Evolutionary conservation across 345 rosid species (phyloP).

Genomic region (Fremontodendron californicum): DNA sequence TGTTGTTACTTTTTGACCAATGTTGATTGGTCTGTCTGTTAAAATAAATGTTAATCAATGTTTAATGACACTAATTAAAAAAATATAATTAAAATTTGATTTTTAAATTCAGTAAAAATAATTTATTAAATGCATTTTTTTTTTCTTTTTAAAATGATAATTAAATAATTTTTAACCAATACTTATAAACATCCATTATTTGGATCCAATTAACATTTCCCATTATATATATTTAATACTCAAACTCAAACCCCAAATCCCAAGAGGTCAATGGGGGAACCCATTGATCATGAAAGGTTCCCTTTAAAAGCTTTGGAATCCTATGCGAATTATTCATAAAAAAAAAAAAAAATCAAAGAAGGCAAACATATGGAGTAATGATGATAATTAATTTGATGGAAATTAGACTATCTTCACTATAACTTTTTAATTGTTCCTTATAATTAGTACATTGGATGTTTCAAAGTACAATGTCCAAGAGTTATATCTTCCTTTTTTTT

Average conservation of each 20-base stretch:
- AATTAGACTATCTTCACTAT: not conserved
- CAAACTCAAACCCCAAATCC: no score
- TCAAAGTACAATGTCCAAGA: not conserved
- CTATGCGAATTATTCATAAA: slow-evolving; percentile 32
- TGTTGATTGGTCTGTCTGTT: no score
- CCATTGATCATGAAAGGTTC: slow-evolving; percentile 32
- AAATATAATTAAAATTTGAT: no score
- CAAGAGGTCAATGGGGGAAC: slow-evolving; percentile 48
- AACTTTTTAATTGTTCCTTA: slow-evolving; percentile 1
- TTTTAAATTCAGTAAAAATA: no score
- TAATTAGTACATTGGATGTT: not conserved
- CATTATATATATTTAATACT: not conserved
- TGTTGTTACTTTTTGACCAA: no score
- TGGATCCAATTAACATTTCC: not conserved
- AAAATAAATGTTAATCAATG: no score
- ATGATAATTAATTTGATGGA: not conserved
- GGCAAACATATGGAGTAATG: no score
- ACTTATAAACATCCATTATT: no score
- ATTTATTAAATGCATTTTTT: no score
- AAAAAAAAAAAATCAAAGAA: not conserved
- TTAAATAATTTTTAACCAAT: no score
- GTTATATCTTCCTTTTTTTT: slow-evolving; percentile 8
- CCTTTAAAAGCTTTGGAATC: slow-evolving; percentile 47
- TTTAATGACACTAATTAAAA: no score
- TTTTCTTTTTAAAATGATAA: no score